Evolutionary conservation across 768 basidiomycete genomes (phyloP), one percentile per base, ranked within the genome.

Genomic region (Boletus patriciae): DNA sequence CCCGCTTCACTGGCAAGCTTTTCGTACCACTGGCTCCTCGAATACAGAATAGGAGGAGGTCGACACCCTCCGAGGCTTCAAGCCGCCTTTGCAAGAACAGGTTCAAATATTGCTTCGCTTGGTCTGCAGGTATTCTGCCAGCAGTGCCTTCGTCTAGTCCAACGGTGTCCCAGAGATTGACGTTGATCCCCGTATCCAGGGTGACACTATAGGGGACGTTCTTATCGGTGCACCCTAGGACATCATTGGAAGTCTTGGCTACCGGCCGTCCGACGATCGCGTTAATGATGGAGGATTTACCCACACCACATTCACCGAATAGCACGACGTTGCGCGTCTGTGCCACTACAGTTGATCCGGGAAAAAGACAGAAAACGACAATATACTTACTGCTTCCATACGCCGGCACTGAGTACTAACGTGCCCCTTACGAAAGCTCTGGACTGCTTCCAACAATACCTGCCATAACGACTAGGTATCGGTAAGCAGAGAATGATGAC

Each of bases 261-360:
- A 59, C 45, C 0, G 65, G 50, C 3, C 44, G 19, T 27, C 68
- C 70, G 7, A 58, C 54, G 42, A 78, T 50, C 62, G 72, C 62
- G 53, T 78, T 79, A 54, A 78, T 66, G 52, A 76, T 60, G 16
- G 74, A 76, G 27, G 77, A 78, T 62, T 79, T 78, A 19, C 73
- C 72, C 49, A 74, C 67, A 46, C 67, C 63, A 41, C 65, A 62
- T 60, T 68, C 64, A 52, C 66, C 64, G 34, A 78, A 76, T 3
- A 79, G 23, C 31, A 78, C 66, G 16, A 77, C 47, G 50, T 76
- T 79, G 36, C 61, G 66, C 25, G 48, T 23, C 51, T 65, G 54
- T 31, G 15, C 19, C 48, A 31, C 8, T 18, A 19, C 46, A 7
- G 40, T 57, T 21, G 40, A 18, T 27, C 25, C 29, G 44, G 37